Evolutionary conservation across 108 stramenopile genomes (phyloP), one percentile per base, ranked within the genome.

Genomic region (Fragilaria radians): DNA sequence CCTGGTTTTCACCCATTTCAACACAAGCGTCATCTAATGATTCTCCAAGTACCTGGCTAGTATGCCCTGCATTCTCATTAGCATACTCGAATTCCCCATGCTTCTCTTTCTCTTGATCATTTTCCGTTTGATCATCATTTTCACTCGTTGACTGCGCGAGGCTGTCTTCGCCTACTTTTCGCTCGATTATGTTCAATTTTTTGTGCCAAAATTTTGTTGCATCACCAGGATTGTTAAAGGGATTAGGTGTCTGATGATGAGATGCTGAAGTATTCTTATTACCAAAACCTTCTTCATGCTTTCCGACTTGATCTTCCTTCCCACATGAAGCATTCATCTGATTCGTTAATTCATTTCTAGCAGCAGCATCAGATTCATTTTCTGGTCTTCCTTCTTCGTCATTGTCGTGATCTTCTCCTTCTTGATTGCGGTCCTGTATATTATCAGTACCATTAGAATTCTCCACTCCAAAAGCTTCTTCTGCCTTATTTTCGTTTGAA

Each of bases 151-250:
- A 62, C 1, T 79, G 67, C 51, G 67, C 75, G 21, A 31, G 29
- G 22, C 76, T 74, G 9, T 75, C 59, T 24, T 76, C 59, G 18
- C 36, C 63, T 22, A 42, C 53, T 4, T 54, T 42, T 5, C 63
- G 34, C 3, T 79, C 63, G 26, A 89, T 65, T 1, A 88, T 68
- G 50, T 91, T 78, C 0, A 93, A 74, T 53, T 80, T 78, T 32
- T 78, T 71, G 48, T 88, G 83, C 88, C 91, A 93, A 47, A 81
- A 88, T 60, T 86, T 81, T 52, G 74, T 75, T 14, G 81, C 91
- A 55, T 90, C 91, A 34, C 86, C 91, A 28, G 83, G 87, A 57
- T 72, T 77, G 57, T 89, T 82, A 48, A 95, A 86, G 22, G 95
- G 93, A 62, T 96, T 96, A 0, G 93, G 92, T 19, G 66, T 62